Base-by-base conservation (phyloP, 805 yeast genomes). In the Diddensiella transvaalensis region DNA sequence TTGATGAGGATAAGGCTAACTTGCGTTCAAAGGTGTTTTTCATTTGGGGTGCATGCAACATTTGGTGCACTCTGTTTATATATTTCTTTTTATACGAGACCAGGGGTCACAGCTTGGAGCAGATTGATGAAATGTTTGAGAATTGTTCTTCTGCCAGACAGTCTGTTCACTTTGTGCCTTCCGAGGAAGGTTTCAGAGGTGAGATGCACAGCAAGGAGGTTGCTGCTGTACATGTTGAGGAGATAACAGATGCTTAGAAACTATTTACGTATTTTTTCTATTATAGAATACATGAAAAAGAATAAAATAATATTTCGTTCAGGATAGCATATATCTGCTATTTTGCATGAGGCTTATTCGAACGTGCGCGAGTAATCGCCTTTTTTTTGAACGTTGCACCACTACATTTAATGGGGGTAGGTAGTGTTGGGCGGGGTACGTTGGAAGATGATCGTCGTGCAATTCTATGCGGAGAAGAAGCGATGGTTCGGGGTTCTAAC, bases 21-120 rank as follows among this genome's bases (percentile, higher is more conserved):
- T 11, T 44, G 32, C 23, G 30, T 13, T 40, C 48, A 5, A 38
- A 38, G 29, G 41, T 36, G 26, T 23, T 41, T n/a, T 44, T 36
- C 26, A 44, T 44, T 3, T 44, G 42, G 42, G 42, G 43, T 8
- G 43, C 43, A n/a, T 40, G 22, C 33, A 19, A 23, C 21, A 23
- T 40, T 23, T 23, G 22, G 30, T 18, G 43, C 15, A 23, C 43
- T 4, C 33, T 23, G 4, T 40, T 40, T 33, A 26, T 40, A 17
- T 66, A 54, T 56, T 60, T 69, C 48, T 58, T 69, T 22, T 68
- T 67, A 49, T 75, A 74, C 4, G 75, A 72, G 53, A 71, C 75
- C 8, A 60, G 65, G 40, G 75, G 75, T 3, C 60, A 71, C 48
- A 60, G 68, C 17, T 65, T 72, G 60, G 76, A 70, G 54, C 71